Evolutionary conservation across 257 asterid genomes (phyloP), one percentile per base, ranked within the genome.

Genomic region (Haberlea rhodopensis): DNA sequence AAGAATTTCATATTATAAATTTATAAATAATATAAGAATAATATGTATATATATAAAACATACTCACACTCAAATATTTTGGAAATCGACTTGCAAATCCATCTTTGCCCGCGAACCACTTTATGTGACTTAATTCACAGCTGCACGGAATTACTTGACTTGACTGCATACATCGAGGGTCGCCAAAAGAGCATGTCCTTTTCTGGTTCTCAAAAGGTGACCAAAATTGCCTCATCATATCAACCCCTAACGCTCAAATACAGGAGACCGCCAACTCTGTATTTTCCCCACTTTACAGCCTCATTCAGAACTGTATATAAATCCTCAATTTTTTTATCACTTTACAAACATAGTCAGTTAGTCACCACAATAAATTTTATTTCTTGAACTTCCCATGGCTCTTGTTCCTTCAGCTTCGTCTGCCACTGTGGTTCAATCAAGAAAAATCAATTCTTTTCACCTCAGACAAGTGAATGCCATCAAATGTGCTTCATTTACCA

Each of bases 361-460:
- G n/a, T n/a, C n/a, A n/a, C n/a, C n/a, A 34, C 53, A 22, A 34
- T 67, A 48, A 13, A 25, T 8, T n/a, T 43, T 31, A 20, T 49
- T 49, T 1, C 4, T 43, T 62, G 15, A 6, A 66, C 20, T 70
- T 28, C 57, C 77, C 55, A 91, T 92, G 98, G 95, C 89, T 55
- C 77, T 87, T 20, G 72, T 81, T 82, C 73, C 86, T 37, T 37
- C 87, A 32, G 76, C 87, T 65, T 67, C 89, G 32, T 58, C 90
- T 15, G 21, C 78, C 34, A n/a, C 79, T 6, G 37, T 68, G 27
- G 56, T 72, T 76, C 85, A 70, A 68, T 74, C 76, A 8, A 43
- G 66, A 60, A 78, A 81, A 29, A 6, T 65, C 77, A 62, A 37
- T 40, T 60, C 78, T 26, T 75, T 67, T 13, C 0, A 11, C 29